Evolutionary conservation across 371 early-diverging fungal genomes (phyloP), one percentile per base, ranked within the genome.

Genomic region (Smittium culicis): DNA sequence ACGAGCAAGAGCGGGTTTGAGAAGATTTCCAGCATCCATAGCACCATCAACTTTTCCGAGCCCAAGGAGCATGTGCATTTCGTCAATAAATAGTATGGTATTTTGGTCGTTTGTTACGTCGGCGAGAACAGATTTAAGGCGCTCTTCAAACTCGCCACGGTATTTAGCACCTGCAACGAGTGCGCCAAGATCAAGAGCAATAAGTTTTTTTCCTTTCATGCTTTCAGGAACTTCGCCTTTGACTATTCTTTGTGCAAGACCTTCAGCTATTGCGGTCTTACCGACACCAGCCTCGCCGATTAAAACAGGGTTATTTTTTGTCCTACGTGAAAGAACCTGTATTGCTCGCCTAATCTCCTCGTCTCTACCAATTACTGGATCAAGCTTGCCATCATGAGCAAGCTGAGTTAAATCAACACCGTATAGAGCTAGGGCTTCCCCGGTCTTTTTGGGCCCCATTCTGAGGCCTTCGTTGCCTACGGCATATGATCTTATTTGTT

Each of bases 131-230:
- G 90, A 84, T 83, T 98, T 99, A 60, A 99, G 83, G 34, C 99
- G 88, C 75, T 98, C 96, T 77, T 99, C 99, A 74, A 99, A 99
- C 79, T 98, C 96, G 70, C 99, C 99, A 67, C 94, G 89, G 75
- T 91, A 93, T 70, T 91, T 90, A 35, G 93, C 85, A 64, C 93
- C 93, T 0, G 91, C 90, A 64, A 96, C 85, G 66, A 99, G 79
- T 1, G 96, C 90, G 66, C 96, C 98, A 91, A 99, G 93, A 77
- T 99, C 99, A 60, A 99, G 84, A 20, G 91, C 92, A 69, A 88
- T 97, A 34, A 99, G 81, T n/a, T n/a, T n/a, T 55, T 74, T 80
- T 61, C 88, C 83, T 66, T 92, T 87, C 34, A 96, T 77, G 24
- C 86, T 86, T 68, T 84, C 80, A 0, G 98, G 98, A 2, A 97